A percentile compares a stretch with the other conserved stretches of the same genome.
These are phyloP conservation scores for Polyporus tsugae DNA, from an alignment of 1,284 basidiomycete species.

Conservation along the genomic window DNA sequence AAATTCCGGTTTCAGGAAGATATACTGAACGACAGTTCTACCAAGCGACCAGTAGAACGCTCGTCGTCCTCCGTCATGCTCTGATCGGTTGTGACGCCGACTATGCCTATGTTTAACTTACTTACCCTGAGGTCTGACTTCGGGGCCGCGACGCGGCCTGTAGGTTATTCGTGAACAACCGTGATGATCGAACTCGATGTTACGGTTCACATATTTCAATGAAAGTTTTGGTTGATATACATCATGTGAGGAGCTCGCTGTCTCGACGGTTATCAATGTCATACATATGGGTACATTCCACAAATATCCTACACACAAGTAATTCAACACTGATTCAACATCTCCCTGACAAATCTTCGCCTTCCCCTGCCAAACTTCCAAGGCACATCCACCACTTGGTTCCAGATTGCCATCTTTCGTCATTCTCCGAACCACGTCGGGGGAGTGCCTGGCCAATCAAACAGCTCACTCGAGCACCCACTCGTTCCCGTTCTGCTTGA, in stretches of 20 bases:
- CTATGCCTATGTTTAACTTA: neutral
- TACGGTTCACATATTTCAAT: neutral
- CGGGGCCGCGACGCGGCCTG: neutral
- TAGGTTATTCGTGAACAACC: neutral
- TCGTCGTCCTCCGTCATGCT: neutral
- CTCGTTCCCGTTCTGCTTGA: constrained; percentile 67
- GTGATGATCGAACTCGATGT: neutral
- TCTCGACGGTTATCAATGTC: neutral
- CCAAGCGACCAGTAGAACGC: neutral
- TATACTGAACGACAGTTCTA: neutral
- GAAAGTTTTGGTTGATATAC: neutral
- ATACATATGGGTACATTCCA: neutral
- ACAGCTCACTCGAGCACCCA: constrained; percentile 74
- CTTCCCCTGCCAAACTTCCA: neutral
- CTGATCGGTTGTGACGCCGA: neutral
- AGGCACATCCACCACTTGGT: neutral
- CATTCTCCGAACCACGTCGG: neutral
- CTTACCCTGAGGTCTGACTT: neutral
- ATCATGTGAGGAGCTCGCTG: neutral
- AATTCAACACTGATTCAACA: neutral
- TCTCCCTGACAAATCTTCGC: neutral
- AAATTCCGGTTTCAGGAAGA: neutral
- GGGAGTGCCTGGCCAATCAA: neutral
- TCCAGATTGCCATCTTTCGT: neutral
- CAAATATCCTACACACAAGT: neutral